Evolutionary conservation across 2,329 filamentous ascomycete species (phyloP).

Genomic region (Mycosphaerella arachidis): DNA sequence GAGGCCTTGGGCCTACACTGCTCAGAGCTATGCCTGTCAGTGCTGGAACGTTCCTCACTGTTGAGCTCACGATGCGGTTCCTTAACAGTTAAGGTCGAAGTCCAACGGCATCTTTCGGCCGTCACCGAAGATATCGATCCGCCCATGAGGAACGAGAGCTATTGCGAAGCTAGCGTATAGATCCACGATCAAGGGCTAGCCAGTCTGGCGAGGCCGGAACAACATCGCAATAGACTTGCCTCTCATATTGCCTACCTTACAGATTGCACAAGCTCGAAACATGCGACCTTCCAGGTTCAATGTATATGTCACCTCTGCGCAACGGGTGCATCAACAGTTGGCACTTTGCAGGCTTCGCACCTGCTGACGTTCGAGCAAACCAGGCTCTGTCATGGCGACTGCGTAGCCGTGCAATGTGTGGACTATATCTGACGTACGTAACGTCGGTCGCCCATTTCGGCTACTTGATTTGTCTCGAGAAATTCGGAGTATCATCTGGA

Average conservation of each 20-base stretch:
- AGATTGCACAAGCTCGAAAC: too few species aligned
- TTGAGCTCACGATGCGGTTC: slow-evolving; percentile 38
- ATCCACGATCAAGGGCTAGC: too few species aligned
- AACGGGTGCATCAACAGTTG: too few species aligned
- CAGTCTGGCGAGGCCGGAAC: too few species aligned
- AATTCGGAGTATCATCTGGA: background rate
- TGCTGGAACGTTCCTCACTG: slow-evolving; percentile 91
- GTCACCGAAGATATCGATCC: background rate
- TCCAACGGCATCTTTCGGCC: background rate
- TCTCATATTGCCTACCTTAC: background rate
- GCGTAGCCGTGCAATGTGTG: background rate
- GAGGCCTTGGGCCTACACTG: slow-evolving; percentile 83
- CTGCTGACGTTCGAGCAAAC: too few species aligned
- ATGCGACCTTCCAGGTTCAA: too few species aligned
- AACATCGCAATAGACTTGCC: too few species aligned
- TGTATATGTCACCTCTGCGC: too few species aligned
- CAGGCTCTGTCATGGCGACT: background rate
- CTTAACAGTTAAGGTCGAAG: slow-evolving; percentile 25
- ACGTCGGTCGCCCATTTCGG: background rate
- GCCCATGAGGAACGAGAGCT: background rate
- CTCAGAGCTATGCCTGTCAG: slow-evolving; percentile 95
- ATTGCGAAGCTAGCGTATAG: too few species aligned
- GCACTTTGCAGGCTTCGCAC: too few species aligned
- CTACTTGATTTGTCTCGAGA: background rate
- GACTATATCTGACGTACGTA: too few species aligned